Evolutionary conservation across 2,329 filamentous ascomycete genomes (phyloP), one percentile per base, ranked within the genome.

Genomic region (Paecilomyces fulvus): DNA sequence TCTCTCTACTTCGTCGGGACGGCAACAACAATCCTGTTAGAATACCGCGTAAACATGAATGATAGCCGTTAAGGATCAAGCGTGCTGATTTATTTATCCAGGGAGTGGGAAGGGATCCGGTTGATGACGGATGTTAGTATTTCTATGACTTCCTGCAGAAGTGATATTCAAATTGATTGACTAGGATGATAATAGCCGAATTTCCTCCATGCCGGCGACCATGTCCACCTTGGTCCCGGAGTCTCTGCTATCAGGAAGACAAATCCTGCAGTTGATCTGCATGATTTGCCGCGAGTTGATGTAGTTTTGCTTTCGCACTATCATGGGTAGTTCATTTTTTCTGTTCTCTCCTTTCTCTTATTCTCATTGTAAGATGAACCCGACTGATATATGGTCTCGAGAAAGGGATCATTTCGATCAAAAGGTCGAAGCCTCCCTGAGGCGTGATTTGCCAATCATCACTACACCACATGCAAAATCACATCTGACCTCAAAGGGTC

Each of bases 161-260:
- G 17, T 43, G 6, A 6, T 54, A 21, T 30, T 52, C 14, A 17
- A 30, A 20, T 33, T 20, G 25, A 20, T 25, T 52, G 25, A 52
- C 17, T 20, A 30, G 30, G 9, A 33, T 17, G 9, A 9, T 12
- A n/a, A 10, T 21, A 82, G 65, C 82, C 83, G 8, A 86, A 86
- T 68, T 87, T 88, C 69, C 76, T 88, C 0, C 84, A 86, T 62
- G 79, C 79, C 1, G 83, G 84, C 30, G 83, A 86, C 63, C 82
- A 87, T 61, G 83, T 87, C 8, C 84, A 87, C 65, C 77, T 87
- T 1, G 85, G 84, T 0, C 84, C 84, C 0, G 83, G 83, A 0
- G 83, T 87, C 1, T 80, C 76, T 1, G 79, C 75, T 0, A 75
- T 74, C 23, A 75, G 84, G 1, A 67, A 70, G 23, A 86, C 80